phyloP scores from a whole-genome alignment of 495 filamentous ascomycete species.

The Aspergillus mulundensis region DNA sequence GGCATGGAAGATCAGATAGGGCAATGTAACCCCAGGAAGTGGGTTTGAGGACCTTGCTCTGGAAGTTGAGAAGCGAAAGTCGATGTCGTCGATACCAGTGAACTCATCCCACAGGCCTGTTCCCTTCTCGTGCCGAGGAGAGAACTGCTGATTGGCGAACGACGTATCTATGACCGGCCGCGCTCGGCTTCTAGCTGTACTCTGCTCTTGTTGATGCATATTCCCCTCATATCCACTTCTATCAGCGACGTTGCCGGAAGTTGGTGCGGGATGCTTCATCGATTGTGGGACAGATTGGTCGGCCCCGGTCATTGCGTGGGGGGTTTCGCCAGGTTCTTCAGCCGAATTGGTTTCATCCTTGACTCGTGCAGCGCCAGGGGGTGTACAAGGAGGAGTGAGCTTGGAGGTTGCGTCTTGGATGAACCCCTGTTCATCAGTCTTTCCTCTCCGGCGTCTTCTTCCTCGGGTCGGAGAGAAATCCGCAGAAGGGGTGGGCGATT shows the following conservation, averaged over 20 bases:
- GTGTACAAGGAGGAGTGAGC: conserved; percentile 41
- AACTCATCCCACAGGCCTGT: conserved; percentile 43
- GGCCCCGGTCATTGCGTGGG: neutral
- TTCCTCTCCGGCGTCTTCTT: conserved; percentile 25
- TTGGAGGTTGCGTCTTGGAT: conserved; percentile 22
- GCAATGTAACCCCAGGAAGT: conserved; percentile 20
- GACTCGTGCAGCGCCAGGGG: conserved; percentile 18
- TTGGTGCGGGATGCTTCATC: conserved; percentile 12
- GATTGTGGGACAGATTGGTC: conserved; percentile 6
- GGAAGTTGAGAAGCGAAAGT: conserved; percentile 18
- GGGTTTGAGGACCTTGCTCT: conserved; percentile 15
- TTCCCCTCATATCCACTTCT: neutral
- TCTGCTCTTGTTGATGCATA: neutral
- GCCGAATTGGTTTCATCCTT: conserved; percentile 4
- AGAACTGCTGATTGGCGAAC: conserved; percentile 34
- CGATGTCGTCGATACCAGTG: conserved; percentile 31
- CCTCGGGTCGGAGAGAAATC: conserved; percentile 11
- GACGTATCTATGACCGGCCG: conserved; percentile 42
- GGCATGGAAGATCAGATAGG: conserved; percentile 45
- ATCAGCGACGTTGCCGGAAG: conserved; percentile 7
- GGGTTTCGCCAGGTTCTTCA: conserved; percentile 4
- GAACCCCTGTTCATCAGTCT: conserved; percentile 16
- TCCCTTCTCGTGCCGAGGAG: conserved; percentile 30
- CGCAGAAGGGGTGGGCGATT: neutral
- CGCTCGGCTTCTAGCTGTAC: conserved; percentile 8